Base-by-base conservation (phyloP, 257 asterid species). In the Gentiana macrophylla region DNA sequence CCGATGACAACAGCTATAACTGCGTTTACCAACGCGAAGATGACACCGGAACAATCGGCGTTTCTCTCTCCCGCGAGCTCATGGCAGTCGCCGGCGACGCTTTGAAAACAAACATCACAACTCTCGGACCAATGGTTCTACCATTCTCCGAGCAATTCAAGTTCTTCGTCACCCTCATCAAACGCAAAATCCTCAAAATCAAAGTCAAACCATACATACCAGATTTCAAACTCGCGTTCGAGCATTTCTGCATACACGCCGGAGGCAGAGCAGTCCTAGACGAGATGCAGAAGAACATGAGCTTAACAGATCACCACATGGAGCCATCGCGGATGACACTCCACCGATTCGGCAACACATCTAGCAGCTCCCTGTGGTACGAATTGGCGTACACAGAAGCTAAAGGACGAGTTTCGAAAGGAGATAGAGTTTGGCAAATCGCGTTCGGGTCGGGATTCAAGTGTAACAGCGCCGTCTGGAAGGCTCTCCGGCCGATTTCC, bases 361-460 rank as follows among this genome's bases (percentile, higher is more conserved):
- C 91, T 0, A 79, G 84, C 53, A 77, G 84, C 15, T 77, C 86
- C 0, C 11, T 79, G 37, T 82, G 86, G 91, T 82, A 82, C 9
- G 84, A 66, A 41, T 56, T 82, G 35, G 80, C 92, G 0, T 83
- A 83, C 36, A 54, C 74, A 0, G 91, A 82, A 50, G 79, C 86
- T 2, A 79, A 82, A 71, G 86, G 79, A 6, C 62, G 79, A 35
- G 81, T 82, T 1, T 55, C 38, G 10, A 79, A 62, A 57, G 84
- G 91, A 0, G 79, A 77, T 10, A 68, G 83, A 61, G 73, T 77
- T 0, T 80, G 92, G 92, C 87, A 80, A 56, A 77, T 77, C 7
- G 92, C 87, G 0, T 79, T 68, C 45, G 87, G 92, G 49, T 77
- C 87, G 37, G 87, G 92, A 9, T 80, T 80, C 66, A 77, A 82